Evolutionary conservation across 2,329 filamentous ascomycete genomes (phyloP).

Genomic region (Cryphonectria naterciae): DNA sequence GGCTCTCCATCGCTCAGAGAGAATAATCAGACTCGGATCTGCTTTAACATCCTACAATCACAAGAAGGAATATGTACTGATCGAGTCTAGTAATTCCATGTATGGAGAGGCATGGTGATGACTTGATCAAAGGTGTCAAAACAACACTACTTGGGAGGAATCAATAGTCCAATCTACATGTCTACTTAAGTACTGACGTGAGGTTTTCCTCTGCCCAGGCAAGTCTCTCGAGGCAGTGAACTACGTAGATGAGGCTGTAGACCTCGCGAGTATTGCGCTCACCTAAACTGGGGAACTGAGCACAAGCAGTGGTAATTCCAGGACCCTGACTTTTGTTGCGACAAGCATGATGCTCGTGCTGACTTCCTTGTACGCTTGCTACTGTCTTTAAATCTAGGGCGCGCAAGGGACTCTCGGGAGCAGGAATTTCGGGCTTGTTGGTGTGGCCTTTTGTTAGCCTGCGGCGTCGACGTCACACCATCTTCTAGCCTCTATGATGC

Average conservation of each 20-base stretch:
- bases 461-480: slow-evolving; percentile 4
- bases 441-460: neutral
- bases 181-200: too few relatives aligned
- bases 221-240: too few relatives aligned
- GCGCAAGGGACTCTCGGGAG: neutral
- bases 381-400: neutral
- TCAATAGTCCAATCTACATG: too few relatives aligned
- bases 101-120: too few relatives aligned
- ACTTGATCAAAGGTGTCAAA: too few relatives aligned
- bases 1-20: neutral
- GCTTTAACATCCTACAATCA: neutral
- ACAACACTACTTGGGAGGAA: too few relatives aligned
- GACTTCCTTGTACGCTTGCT: neutral
- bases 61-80: neutral
- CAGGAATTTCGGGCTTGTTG: neutral
- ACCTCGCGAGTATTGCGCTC: too few relatives aligned
- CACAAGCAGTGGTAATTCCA: neutral
- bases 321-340: neutral
- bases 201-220: too few relatives aligned
- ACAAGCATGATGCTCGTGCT: neutral
- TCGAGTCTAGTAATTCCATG: neutral
- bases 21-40: neutral
- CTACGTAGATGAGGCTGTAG: too few relatives aligned
- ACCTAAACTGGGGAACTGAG: neutral
- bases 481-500: slow-evolving; percentile 6